A percentile compares a stretch with the other conserved stretches of the same genome.
phyloP scores from a whole-genome alignment of 164 flowering plant species.

The Echeveria elegans region DNA sequence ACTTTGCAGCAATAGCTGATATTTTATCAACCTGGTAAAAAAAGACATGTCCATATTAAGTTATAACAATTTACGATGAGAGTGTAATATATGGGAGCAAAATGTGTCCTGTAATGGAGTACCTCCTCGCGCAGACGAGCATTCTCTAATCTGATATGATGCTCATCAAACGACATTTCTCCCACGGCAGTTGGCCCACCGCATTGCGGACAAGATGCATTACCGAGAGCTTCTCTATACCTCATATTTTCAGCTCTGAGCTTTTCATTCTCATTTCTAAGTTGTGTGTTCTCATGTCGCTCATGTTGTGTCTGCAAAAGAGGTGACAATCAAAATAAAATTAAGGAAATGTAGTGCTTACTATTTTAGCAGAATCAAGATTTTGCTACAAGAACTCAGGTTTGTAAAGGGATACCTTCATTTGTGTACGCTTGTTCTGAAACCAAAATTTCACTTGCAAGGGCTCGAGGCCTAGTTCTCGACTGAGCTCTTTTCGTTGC shows the following conservation, averaged over 20 bases:
- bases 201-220: slow-evolving; percentile 64
- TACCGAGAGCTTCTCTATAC: slow-evolving; percentile 64
- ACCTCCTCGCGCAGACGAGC: slow-evolving; percentile 79
- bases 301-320: slow-evolving; percentile 62
- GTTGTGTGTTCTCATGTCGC: slow-evolving; percentile 65
- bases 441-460: slow-evolving; percentile 92
- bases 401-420: slow-evolving; percentile 51
- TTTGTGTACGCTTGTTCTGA: slow-evolving; percentile 87
- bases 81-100: background rate
- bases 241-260: slow-evolving; percentile 69
- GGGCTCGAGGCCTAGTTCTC: slow-evolving; percentile 66
- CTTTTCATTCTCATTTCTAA: slow-evolving; percentile 64
- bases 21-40: slow-evolving; percentile 50
- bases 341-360: too few species aligned
- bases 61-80: background rate
- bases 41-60: background rate
- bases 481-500: slow-evolving; percentile 76
- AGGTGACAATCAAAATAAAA: background rate
- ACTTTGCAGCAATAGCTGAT: slow-evolving; percentile 64
- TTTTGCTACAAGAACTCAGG: too few species aligned
- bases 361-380: too few species aligned
- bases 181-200: slow-evolving; percentile 71
- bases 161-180: slow-evolving; percentile 77
- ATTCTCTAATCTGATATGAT: slow-evolving; percentile 67
- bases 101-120: background rate